These are phyloP conservation scores for Zostera marina DNA, from an alignment of 116 monocot species.

Conservation along the genomic window DNA sequence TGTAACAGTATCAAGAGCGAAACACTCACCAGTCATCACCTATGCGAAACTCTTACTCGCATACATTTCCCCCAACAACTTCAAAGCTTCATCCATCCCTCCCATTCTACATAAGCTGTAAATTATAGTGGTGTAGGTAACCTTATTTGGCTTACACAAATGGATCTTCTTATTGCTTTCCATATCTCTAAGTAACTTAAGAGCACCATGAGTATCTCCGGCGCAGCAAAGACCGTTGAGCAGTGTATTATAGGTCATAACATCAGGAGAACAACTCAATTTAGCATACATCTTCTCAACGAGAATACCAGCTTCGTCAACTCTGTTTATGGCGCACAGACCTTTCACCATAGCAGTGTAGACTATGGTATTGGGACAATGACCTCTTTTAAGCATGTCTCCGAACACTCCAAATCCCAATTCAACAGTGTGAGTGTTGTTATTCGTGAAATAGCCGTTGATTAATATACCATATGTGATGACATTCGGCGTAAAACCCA, in stretches of 20 bases:
- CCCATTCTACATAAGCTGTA: slow-evolving; percentile 22
- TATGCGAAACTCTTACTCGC: too few relatives aligned
- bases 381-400: slow-evolving; percentile 11
- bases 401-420: slow-evolving; percentile 13
- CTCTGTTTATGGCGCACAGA: too few relatives aligned
- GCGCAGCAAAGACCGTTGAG: slow-evolving; percentile 14
- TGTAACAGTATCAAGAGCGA: too few relatives aligned
- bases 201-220: slow-evolving; percentile 2
- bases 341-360: too few relatives aligned
- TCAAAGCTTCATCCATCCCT: slow-evolving; percentile 3
- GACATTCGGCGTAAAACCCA: slow-evolving; percentile 1
- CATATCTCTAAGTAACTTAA: slow-evolving; percentile 6
- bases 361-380: too few relatives aligned
- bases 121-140: too few relatives aligned
- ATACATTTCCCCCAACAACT: slow-evolving; percentile 14
- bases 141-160: slow-evolving; percentile 5
- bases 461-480: too few relatives aligned
- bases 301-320: too few relatives aligned
- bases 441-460: too few relatives aligned
- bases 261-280: slow-evolving; percentile 8
- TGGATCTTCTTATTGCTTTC: slow-evolving; percentile 9
- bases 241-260: too few relatives aligned
- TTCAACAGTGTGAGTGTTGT: too few relatives aligned
- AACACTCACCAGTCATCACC: too few relatives aligned
- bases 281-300: slow-evolving; percentile 17